phyloP scores from a whole-genome alignment of 441 rosid genomes.

The Capsella rubella region DNA sequence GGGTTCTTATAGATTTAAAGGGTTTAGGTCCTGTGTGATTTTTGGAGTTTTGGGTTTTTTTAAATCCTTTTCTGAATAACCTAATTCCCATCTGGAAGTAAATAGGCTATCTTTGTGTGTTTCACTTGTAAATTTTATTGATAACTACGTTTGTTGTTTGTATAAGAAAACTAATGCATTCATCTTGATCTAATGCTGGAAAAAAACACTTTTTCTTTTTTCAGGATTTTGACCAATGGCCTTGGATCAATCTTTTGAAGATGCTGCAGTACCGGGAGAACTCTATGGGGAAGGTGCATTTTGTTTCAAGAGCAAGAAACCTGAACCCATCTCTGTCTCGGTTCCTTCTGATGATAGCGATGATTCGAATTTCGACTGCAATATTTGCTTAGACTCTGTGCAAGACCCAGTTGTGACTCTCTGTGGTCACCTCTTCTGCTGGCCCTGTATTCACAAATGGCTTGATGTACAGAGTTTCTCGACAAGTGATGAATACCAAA shows the following conservation, averaged over 20 bases:
- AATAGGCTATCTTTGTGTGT: conserved; percentile 6
- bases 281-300: conserved; percentile 53
- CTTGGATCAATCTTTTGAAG: conserved; percentile 53
- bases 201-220: neutral
- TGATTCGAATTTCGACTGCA: conserved; percentile 77
- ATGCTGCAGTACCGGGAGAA: conserved; percentile 41
- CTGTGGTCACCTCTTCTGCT: conserved; percentile 95
- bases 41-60: neutral
- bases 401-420: conserved; percentile 90
- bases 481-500: conserved; percentile 46
- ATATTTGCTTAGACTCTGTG: conserved; percentile 86
- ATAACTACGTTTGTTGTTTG: neutral
- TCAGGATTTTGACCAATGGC: conserved; percentile 46
- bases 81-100: conserved; percentile 29
- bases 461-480: conserved; percentile 57
- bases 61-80: neutral
- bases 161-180: neutral
- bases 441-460: conserved; percentile 99
- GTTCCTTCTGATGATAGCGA: conserved; percentile 47
- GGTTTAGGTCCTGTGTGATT: neutral
- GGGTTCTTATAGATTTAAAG: neutral
- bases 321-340: conserved; percentile 27
- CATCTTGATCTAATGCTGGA: conserved; percentile 25
- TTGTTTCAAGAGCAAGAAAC: conserved; percentile 36
- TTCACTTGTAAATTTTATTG: conserved; percentile 28